Base-by-base conservation (phyloP, 805 yeast genomes). In the Cyberlindnera mrakii region DNA sequence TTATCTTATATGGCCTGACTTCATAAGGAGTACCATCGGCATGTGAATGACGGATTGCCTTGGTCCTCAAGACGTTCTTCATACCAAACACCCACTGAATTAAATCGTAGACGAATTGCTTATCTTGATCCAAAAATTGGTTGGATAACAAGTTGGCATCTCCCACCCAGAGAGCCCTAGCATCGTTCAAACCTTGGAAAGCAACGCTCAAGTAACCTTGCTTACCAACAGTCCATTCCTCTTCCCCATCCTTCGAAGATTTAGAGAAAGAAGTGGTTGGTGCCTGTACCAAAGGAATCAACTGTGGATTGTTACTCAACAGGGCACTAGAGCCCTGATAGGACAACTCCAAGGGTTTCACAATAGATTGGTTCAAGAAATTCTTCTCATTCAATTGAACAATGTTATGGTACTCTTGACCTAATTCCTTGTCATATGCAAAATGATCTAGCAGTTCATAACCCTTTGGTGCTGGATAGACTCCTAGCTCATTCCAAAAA, bases 131-230 rank as follows among this genome's bases (percentile, higher is more conserved):
- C 20, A 40, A 40, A 42, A 63, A 64, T 15, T 60, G 50, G 51
- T 77, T 67, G 29, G 55, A 61, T 37, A 90, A 67, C 39, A 85
- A 65, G 17, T 71, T 69, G 23, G 66, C 67, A 37, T 84, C 72
- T n/a, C 97, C 98, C 15, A 82, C 54, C 96, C 97, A 88, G 11
- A 74, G 58, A 36, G 79, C 71, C 53, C 99, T 79, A 2, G 95
- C 85, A 57, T 85, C 87, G 58, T 77, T 77, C 43, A 79, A 70
- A 38, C 82, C 82, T 68, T 93, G 99, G 55, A 87, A 75, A 1
- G 80, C 93, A 9, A 78, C 95, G 18, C 80, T 77, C 41, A 85
- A 60, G 60, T 69, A 82, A 5, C 87, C 89, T 65, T 90, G 95
- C 35, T 79, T 70, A 27, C 96, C 96, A 30, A 80, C 68, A 13